Percentiles rank a stretch among this genome's conserved stretches.
These are phyloP conservation scores for Podospora appendiculata DNA, from an alignment of 495 filamentous ascomycete species.

Conservation along the genomic window DNA sequence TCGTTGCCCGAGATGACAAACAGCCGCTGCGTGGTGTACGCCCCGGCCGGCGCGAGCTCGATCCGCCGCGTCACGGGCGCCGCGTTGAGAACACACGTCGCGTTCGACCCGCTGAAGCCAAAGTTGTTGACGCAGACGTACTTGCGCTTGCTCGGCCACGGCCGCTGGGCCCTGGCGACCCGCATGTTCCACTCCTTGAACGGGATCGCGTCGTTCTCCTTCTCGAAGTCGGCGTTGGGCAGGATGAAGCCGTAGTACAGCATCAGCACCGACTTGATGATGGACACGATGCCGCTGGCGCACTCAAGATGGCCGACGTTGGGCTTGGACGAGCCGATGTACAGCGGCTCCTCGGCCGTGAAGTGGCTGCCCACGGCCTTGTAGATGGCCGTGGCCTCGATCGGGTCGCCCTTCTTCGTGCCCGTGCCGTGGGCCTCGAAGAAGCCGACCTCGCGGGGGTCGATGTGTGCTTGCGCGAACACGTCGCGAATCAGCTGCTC, in stretches of 20 bases:
- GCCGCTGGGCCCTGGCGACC: slow-evolving; percentile 7
- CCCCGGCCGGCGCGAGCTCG: slow-evolving; percentile 27
- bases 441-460: slow-evolving; percentile 36
- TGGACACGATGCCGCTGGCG: slow-evolving; percentile 46
- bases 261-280: slow-evolving; percentile 54
- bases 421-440: slow-evolving; percentile 53
- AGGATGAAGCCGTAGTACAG: slow-evolving; percentile 48
- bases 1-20: slow-evolving; percentile 44
- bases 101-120: slow-evolving; percentile 39
- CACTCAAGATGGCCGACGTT: slow-evolving; percentile 56
- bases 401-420: slow-evolving; percentile 53
- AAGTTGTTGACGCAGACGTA: slow-evolving; percentile 41
- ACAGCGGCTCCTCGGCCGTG: slow-evolving; percentile 31
- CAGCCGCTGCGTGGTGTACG: slow-evolving; percentile 29
- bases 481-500: slow-evolving; percentile 36
- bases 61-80: slow-evolving; percentile 21
- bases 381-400: slow-evolving; percentile 50
- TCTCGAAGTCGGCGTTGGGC: slow-evolving; percentile 44
- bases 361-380: slow-evolving; percentile 33
- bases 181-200: slow-evolving; percentile 37
- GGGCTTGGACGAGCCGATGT: slow-evolving; percentile 52
- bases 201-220: slow-evolving; percentile 35
- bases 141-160: slow-evolving; percentile 32
- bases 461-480: slow-evolving; percentile 30
- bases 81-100: slow-evolving; percentile 29